Evolutionary conservation across 1,284 basidiomycete genomes (phyloP).

Genomic region (Cerioporus squamosus): DNA sequence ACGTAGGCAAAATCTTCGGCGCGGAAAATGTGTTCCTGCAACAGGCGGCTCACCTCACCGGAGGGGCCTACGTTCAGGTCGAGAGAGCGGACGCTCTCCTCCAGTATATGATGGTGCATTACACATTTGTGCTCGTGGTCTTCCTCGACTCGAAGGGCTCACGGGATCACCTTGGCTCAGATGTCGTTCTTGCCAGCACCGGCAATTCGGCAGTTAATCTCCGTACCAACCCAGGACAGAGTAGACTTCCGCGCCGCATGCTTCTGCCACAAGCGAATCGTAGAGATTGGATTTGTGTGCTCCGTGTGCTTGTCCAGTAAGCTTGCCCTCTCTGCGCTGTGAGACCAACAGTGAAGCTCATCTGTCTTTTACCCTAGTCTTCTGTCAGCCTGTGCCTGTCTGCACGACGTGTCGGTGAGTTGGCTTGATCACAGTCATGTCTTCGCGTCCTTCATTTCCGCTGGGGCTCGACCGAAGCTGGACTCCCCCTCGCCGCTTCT

Average conservation of each 20-base stretch:
- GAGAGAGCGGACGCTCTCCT: constrained; percentile 82
- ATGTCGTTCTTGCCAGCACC: constrained; percentile 92
- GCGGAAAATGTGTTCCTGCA: constrained; percentile 95
- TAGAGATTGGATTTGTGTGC: constrained; percentile 98
- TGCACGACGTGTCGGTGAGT: constrained; percentile 90
- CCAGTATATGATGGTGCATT: constrained; percentile 83
- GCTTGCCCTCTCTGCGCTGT: constrained; percentile 35
- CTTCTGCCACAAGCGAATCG: constrained; percentile 97
- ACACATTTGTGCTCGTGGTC: neutral
- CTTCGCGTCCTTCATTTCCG: neutral
- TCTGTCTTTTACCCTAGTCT: constrained; percentile 39
- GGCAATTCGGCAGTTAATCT: constrained; percentile 76
- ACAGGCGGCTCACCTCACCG: constrained; percentile 95
- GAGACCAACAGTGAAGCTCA: neutral
- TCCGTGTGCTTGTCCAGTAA: constrained; percentile 93
- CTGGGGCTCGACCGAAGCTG: neutral
- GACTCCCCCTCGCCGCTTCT: constrained; percentile 13
- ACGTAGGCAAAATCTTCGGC: constrained; percentile 92
- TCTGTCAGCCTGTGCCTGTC: constrained; percentile 91
- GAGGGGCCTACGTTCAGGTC: constrained; percentile 90
- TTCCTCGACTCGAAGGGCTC: neutral
- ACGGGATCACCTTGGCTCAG: constrained; percentile 43
- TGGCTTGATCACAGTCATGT: neutral
- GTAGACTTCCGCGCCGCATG: constrained; percentile 98
- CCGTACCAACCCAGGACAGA: constrained; percentile 91